Base-by-base conservation (phyloP, 768 basidiomycete genomes). In the Russula virescens region DNA sequence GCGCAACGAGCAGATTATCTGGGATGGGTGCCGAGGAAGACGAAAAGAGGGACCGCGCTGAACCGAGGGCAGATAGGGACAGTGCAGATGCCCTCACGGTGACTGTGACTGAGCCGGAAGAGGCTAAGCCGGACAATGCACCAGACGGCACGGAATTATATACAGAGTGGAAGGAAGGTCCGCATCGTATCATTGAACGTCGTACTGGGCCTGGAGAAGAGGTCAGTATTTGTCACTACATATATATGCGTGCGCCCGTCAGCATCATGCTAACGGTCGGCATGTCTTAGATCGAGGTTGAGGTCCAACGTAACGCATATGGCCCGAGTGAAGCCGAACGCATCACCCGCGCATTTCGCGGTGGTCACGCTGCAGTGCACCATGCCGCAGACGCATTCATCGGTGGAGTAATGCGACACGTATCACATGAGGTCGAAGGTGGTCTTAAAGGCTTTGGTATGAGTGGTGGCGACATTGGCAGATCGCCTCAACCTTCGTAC, bases 151-250 rank as follows among this genome's bases (percentile, higher is more conserved):
- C 65, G 1, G 79, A 74, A 47, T 62, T 71, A 11, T 66, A 77
- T 3, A 66, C 77, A 26, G 86, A 89, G 68, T 93, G 88, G 85
- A 78, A 79, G 69, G 89, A 94, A 69, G 89, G 89, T 3, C 77
- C 81, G 34, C 81, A 87, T 70, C 77, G 77, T 35, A 71, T 94
- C 49, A 76, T 91, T 34, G 91, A 94, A 69, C 75, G 80, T 42
- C 79, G 80, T 11, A 69, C 67, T 5, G 81, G 81, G 1, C 81
- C 82, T 5, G 86, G 84, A 25, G 83, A 84, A 60, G 89, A 90
- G 76, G 89, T 90, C 60, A n/a, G 82, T 55, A 14, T 60, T 46
- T 43, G 11, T 8, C 9, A 4, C 19, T 8, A 31, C 31, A 31
- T 31, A 31, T 31, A 31, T 31, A 31, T 52, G 62, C 16, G n/a